phyloP scores from a whole-genome alignment of 1,284 basidiomycete species.

The Testicularia cyperi region DNA sequence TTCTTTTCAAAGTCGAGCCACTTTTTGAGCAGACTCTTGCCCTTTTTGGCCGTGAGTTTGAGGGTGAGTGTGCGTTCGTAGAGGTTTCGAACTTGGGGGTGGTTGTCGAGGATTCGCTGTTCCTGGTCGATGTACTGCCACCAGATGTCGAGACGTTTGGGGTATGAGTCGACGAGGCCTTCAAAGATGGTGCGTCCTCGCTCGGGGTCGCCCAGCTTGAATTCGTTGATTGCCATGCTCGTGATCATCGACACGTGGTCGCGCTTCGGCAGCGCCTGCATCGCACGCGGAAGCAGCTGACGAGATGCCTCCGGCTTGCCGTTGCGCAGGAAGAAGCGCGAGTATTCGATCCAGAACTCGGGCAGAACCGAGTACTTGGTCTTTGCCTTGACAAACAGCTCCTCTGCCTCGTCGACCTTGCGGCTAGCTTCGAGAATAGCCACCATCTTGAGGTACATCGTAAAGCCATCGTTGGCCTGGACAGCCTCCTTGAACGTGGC shows the following conservation, averaged over 20 bases:
- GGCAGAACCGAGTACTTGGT: constrained; percentile 91
- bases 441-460: constrained; percentile 79
- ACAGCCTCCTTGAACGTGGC: constrained; percentile 84
- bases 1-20: constrained; percentile 87
- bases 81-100: constrained; percentile 65
- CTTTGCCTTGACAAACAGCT: constrained; percentile 48
- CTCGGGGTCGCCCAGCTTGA: constrained; percentile 89
- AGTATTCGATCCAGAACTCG: constrained; percentile 87
- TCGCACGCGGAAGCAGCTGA: constrained; percentile 79
- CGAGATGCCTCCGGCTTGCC: constrained; percentile 78
- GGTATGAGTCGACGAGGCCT: constrained; percentile 89
- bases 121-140: constrained; percentile 97
- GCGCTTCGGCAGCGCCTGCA: constrained; percentile 89
- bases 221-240: constrained; percentile 91
- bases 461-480: constrained; percentile 87
- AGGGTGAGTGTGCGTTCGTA: constrained; percentile 78
- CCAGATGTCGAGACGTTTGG: constrained; percentile 94
- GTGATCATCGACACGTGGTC: constrained; percentile 95
- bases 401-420: constrained; percentile 64
- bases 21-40: constrained; percentile 83
- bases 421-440: constrained; percentile 80
- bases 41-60: constrained; percentile 91
- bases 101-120: constrained; percentile 60
- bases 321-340: constrained; percentile 73
- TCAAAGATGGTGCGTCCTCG: constrained; percentile 94